These are phyloP conservation scores for Galerina sulciceps DNA, from an alignment of 768 basidiomycete species.

Conservation along the genomic window DNA sequence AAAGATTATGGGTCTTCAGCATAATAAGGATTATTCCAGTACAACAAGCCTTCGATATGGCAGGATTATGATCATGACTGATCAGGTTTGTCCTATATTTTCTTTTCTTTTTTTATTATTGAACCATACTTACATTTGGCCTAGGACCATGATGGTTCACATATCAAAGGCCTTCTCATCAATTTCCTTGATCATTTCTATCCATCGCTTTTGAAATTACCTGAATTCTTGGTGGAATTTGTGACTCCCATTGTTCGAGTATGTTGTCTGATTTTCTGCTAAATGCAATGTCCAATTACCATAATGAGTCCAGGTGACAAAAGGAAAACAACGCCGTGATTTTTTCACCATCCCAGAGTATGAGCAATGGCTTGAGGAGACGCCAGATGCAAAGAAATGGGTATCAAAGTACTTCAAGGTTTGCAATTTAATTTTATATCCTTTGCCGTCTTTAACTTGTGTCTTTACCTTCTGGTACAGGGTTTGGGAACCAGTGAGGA, in stretches of 20 bases:
- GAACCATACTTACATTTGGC: neutral
- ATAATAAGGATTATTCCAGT: constrained; percentile 85
- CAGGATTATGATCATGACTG: constrained; percentile 98
- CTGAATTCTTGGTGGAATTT: constrained; percentile 95
- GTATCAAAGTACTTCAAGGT: constrained; percentile 97
- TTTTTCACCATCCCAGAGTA: constrained; percentile 99
- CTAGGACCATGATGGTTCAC: constrained; percentile 99
- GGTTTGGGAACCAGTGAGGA: constrained; percentile 95
- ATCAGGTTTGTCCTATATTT: constrained; percentile 70
- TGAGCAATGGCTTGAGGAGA: constrained; percentile 86
- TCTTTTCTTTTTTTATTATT: too few relatives aligned
- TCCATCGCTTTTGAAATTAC: constrained; percentile 89
- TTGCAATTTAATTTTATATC: constrained; percentile 16
- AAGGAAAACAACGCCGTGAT: constrained; percentile 76
- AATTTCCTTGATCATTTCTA: constrained; percentile 98
- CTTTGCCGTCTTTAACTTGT: neutral
- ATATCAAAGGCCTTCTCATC: constrained; percentile 99
- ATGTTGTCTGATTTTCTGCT: constrained; percentile 25
- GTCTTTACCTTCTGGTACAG: constrained; percentile 40
- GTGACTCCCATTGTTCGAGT: constrained; percentile 98
- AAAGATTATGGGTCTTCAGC: constrained; percentile 96
- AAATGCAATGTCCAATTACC: neutral
- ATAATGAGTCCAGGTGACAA: constrained; percentile 60
- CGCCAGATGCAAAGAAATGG: constrained; percentile 82
- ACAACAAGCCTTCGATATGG: constrained; percentile 83